Evolutionary conservation across 495 filamentous ascomycete genomes (phyloP), one percentile per base, ranked within the genome.

Genomic region (Neurospora sp.): DNA sequence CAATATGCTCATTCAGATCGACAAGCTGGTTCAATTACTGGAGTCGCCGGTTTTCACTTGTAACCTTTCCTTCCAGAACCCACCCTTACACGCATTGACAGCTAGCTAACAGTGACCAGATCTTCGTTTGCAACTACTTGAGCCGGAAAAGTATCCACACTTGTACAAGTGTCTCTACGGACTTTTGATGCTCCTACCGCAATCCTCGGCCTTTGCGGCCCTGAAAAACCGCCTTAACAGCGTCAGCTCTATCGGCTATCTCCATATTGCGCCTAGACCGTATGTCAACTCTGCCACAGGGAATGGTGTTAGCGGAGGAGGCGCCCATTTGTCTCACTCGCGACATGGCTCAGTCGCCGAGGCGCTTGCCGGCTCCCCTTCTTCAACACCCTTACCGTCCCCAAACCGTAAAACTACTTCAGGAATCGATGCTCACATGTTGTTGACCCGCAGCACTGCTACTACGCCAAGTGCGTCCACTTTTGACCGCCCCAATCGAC

Each of bases 111-210:
- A 12, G 35, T 14, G 53, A 31, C 37, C 72, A 96, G 93, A 98
- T 80, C 91, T 99, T 41, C 93, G 96, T 44, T 88, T 99, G 38
- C 96, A 99, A 79, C 90, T 99, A 20, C 91, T 99, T n/a, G 96
- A 99, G 79, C 96, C 96, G 10, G 96, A 98, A 80, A 93, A 91
- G 81, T 96, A 96, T 73, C 96, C 96, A 12, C 92, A 97, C 78
- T 86, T 99, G 2, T 98, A 99, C 83, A 99, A 99, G 84, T 98
- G 95, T 81, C 90, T 99, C 14, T 99, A 98, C 77, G 96, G 96
- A 39, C 87, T 99, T 12, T 85, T 99, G 71, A 99, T 99, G 96
- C 91, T 99, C 61, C 88, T 99, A 16, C 96, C 96, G 3, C 96
- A 99, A 81, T 97, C 94, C 31, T 95, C 94, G 39, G 96, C 96